Conservation (phyloP, 1,284 basidiomycete species). For the Irpex rosettiformis region DNA sequence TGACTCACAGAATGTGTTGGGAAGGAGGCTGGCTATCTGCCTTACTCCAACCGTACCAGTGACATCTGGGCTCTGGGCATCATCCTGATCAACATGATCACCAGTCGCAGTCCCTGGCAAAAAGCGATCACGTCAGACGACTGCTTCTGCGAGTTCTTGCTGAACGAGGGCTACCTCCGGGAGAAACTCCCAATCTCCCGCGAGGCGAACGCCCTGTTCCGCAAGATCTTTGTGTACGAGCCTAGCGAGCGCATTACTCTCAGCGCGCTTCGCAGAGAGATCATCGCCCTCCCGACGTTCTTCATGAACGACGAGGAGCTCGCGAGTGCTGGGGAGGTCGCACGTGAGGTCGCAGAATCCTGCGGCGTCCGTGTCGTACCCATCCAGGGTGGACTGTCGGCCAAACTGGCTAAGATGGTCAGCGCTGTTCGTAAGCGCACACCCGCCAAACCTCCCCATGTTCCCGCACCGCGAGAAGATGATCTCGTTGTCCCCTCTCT, state of each 20-base stretch:
- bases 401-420: conserved; percentile 3
- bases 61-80: conserved; percentile 88
- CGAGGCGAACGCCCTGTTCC: conserved; percentile 53
- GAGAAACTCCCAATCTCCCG: conserved; percentile 71
- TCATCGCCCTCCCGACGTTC: conserved; percentile 64
- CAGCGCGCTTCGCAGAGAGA: conserved; percentile 54
- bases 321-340: conserved; percentile 12
- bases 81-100: conserved; percentile 68
- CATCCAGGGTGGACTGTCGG: not conserved
- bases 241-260: conserved; percentile 56
- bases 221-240: conserved; percentile 54
- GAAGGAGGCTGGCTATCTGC: conserved; percentile 15
- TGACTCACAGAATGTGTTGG: conserved; percentile 26
- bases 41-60: conserved; percentile 71
- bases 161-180: conserved; percentile 64
- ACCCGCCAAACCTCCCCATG: not conserved
- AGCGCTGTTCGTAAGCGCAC: not conserved
- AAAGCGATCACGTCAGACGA: conserved; percentile 70
- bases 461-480: not conserved
- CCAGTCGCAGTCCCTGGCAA: conserved; percentile 86
- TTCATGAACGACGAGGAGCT: conserved; percentile 60
- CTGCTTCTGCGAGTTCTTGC: conserved; percentile 48
- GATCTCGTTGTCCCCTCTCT: not conserved
- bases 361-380: conserved; percentile 5
- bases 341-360: conserved; percentile 11